Conservation (phyloP, 495 filamentous ascomycete genomes). For the Hypoxylon fuscum region DNA sequence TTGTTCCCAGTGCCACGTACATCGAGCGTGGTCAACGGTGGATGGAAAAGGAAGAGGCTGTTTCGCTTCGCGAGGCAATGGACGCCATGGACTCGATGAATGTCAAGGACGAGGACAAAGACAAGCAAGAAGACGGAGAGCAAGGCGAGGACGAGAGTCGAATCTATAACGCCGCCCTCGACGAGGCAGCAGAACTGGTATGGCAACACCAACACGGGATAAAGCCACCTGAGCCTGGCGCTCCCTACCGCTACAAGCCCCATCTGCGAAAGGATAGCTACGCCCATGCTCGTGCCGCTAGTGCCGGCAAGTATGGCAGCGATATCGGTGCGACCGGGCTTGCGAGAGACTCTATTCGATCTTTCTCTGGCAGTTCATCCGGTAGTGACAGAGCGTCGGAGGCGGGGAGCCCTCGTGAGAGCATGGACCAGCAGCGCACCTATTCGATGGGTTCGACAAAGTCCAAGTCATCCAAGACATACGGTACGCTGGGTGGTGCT, state of each 20-base stretch:
- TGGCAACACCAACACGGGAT: slow-evolving; percentile 78
- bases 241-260: slow-evolving; percentile 70
- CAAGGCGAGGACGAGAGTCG: slow-evolving; percentile 68
- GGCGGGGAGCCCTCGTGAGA: slow-evolving; percentile 40
- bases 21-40: slow-evolving; percentile 81
- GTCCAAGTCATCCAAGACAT: slow-evolving; percentile 35
- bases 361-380: slow-evolving; percentile 60
- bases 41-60: slow-evolving; percentile 88
- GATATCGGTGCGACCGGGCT: slow-evolving; percentile 59
- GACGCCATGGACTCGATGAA: slow-evolving; percentile 74
- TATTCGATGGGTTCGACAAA: slow-evolving; percentile 30
- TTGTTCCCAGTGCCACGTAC: slow-evolving; percentile 71
- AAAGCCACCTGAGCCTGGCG: slow-evolving; percentile 64
- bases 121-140: slow-evolving; percentile 30
- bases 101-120: slow-evolving; percentile 43
- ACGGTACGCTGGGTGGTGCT: slow-evolving; percentile 37
- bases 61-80: slow-evolving; percentile 79
- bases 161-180: slow-evolving; percentile 77
- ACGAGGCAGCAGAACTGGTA: slow-evolving; percentile 88
- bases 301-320: slow-evolving; percentile 59
- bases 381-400: slow-evolving; percentile 50
- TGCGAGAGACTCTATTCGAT: slow-evolving; percentile 56
- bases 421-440: slow-evolving; percentile 43
- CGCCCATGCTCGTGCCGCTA: slow-evolving; percentile 68
- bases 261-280: slow-evolving; percentile 70